These are phyloP conservation scores for Mucor indicus DNA, from an alignment of 371 early-diverging fungal genomes.

Conservation along the genomic window DNA sequence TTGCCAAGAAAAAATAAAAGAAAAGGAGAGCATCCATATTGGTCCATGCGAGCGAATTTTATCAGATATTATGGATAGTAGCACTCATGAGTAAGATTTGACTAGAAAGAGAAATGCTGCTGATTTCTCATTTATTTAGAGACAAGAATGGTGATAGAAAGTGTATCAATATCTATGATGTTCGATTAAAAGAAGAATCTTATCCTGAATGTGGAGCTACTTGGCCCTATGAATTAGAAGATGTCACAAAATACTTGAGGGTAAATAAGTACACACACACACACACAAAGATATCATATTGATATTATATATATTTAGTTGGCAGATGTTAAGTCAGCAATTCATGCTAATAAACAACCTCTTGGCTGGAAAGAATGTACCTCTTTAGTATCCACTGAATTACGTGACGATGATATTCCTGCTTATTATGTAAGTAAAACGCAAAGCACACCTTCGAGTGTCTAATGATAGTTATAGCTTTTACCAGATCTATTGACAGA, in stretches of 20 bases:
- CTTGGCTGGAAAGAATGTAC: conserved; percentile 70
- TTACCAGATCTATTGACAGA: conserved; percentile 56
- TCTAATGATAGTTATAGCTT: conserved; percentile 14
- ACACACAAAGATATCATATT: too few relatives aligned
- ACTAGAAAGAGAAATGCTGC: neutral
- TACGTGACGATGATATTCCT: conserved; percentile 55
- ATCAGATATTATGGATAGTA: conserved; percentile 25
- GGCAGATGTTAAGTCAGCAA: conserved; percentile 49
- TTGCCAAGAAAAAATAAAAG: conserved; percentile 24
- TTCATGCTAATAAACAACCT: conserved; percentile 54
- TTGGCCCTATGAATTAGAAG: conserved; percentile 73
- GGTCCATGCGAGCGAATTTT: conserved; percentile 30
- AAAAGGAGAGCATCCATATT: conserved; percentile 19
- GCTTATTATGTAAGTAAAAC: conserved; percentile 32
- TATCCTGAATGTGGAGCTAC: conserved; percentile 66
- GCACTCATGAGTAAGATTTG: conserved; percentile 25
- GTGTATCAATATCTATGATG: conserved; percentile 85
- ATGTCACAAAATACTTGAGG: conserved; percentile 60
- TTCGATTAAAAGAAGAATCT: conserved; percentile 60
- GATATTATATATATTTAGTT: conserved; percentile 32
- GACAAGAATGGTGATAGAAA: conserved; percentile 14
- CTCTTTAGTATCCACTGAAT: conserved; percentile 38
- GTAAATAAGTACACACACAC: too few relatives aligned
- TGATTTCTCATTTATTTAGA: conserved; percentile 6
- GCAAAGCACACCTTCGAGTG: neutral